phyloP scores from a whole-genome alignment of 1,284 basidiomycete genomes.

The Puccinia novopanici region DNA sequence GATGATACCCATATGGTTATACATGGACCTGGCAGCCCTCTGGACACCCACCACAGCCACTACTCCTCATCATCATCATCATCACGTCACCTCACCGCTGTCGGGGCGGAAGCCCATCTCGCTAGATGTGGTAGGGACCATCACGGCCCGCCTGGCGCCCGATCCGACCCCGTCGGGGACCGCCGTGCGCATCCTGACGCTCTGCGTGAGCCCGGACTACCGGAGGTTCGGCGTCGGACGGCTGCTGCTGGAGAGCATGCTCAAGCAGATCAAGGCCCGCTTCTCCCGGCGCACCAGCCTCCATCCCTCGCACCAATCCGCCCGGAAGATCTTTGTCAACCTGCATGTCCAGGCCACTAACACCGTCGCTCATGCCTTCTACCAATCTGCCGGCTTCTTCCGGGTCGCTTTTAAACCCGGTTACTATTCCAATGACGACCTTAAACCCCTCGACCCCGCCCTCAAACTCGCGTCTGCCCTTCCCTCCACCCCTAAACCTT shows the following conservation, averaged over 20 bases:
- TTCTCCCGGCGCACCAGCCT: background rate
- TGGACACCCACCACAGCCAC: conserved; percentile 62
- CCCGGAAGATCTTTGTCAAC: background rate
- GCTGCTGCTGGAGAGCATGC: background rate
- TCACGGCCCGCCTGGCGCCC: background rate
- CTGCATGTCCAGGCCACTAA: conserved; percentile 40
- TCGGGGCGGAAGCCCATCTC: conserved; percentile 41
- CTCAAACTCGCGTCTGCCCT: background rate
- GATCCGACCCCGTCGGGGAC: background rate
- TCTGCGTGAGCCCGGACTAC: conserved; percentile 17
- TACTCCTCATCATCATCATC: conserved; percentile 57
- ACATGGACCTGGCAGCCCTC: conserved; percentile 74
- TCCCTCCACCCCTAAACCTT: background rate
- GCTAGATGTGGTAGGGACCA: conserved; percentile 27
- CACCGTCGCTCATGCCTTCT: conserved; percentile 7
- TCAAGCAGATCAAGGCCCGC: conserved; percentile 5
- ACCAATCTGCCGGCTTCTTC: background rate
- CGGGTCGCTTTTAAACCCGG: conserved; percentile 8
- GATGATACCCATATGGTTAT: conserved; percentile 92
- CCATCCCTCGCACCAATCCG: background rate
- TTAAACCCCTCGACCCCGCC: conserved; percentile 11
- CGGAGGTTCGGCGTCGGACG: conserved; percentile 21
- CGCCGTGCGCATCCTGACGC: conserved; percentile 16
- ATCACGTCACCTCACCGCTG: conserved; percentile 40
- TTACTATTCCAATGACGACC: conserved; percentile 26